Evolutionary conservation across 345 rosid genomes (phyloP).

Genomic region (Psidium guajava): DNA sequence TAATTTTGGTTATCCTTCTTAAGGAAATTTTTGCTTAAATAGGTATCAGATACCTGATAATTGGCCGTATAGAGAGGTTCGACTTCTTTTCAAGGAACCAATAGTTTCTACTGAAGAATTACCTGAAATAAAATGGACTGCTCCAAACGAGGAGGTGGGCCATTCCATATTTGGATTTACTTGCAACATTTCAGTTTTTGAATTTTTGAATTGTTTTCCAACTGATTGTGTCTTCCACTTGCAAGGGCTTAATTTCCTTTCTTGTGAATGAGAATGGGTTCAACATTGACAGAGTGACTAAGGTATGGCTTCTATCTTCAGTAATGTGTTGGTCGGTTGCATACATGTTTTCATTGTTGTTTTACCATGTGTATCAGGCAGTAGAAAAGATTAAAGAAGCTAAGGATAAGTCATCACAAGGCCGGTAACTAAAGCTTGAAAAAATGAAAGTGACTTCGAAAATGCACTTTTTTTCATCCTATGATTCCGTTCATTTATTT

Average conservation of each 20-base stretch:
- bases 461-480: neutral
- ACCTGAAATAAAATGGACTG: conserved; percentile 65
- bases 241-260: conserved; percentile 20
- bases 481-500: neutral
- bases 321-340: neutral
- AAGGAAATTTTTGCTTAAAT: neutral
- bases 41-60: conserved; percentile 76
- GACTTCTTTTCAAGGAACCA: conserved; percentile 69
- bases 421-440: conserved; percentile 29
- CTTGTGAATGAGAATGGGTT: conserved; percentile 93
- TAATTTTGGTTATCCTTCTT: neutral
- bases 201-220: neutral
- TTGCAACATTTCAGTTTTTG: neutral
- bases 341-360: neutral
- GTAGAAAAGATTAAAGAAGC: conserved; percentile 85
- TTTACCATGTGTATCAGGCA: conserved; percentile 30
- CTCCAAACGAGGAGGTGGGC: conserved; percentile 76
- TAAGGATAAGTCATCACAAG: conserved; percentile 82
- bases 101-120: conserved; percentile 45
- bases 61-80: conserved; percentile 85
- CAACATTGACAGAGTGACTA: conserved; percentile 67
- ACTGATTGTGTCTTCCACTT: neutral
- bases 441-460: neutral
- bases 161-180: neutral
- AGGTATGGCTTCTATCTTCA: conserved; percentile 26